Evolutionary conservation across 1,284 basidiomycete species (phyloP).

Genomic region (Ceratobasidium sp.): DNA sequence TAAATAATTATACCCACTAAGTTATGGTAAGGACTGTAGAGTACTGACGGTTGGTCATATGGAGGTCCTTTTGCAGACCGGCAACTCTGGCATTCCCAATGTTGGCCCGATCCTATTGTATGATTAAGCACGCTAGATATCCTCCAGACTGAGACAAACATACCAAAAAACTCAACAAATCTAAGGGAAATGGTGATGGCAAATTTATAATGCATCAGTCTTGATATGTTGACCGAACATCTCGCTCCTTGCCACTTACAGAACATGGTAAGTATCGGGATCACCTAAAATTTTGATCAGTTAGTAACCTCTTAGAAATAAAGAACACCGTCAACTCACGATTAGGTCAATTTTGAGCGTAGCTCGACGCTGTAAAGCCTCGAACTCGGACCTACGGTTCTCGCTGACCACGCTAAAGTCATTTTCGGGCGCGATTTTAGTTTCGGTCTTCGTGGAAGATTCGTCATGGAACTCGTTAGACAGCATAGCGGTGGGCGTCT

Average conservation of each 20-base stretch:
- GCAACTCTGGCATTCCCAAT: constrained; percentile 66
- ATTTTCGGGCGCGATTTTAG: background rate
- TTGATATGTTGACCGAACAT: background rate
- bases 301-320: constrained; percentile 5
- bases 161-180: constrained; percentile 39
- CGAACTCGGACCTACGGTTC: constrained; percentile 16
- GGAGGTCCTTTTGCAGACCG: constrained; percentile 60
- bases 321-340: constrained; percentile 11
- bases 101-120: constrained; percentile 49
- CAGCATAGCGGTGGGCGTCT: constrained; percentile 1
- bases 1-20: constrained; percentile 50
- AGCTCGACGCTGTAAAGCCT: constrained; percentile 31
- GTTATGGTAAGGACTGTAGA: constrained; percentile 61
- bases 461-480: constrained; percentile 27
- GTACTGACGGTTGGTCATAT: constrained; percentile 61
- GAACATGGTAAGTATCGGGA: constrained; percentile 35
- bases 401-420: constrained; percentile 3
- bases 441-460: constrained; percentile 17
- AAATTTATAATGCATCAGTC: constrained; percentile 2
- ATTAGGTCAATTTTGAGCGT: constrained; percentile 34
- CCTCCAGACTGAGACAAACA: background rate
- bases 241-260: constrained; percentile 12
- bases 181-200: background rate
- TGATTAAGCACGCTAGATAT: background rate
- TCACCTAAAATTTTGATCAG: constrained; percentile 6